Evolutionary conservation across 2,329 filamentous ascomycete species (phyloP).

Genomic region (Mariannaea elegans): DNA sequence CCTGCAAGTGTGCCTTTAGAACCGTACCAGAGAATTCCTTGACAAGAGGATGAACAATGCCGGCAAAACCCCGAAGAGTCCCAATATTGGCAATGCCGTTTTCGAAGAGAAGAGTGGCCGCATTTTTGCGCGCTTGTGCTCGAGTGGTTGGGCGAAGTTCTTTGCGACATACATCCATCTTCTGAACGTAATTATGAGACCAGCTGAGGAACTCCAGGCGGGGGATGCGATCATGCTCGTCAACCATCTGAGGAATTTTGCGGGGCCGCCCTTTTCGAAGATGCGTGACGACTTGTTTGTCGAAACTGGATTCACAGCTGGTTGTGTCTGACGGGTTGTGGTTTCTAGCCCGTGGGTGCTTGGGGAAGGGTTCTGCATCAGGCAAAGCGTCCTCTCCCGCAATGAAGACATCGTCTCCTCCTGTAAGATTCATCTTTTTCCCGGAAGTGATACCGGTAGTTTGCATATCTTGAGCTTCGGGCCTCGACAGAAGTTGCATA

Average conservation of each 20-base stretch:
- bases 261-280: constrained; percentile 37
- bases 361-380: constrained; percentile 48
- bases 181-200: constrained; percentile 56
- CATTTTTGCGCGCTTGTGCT: constrained; percentile 52
- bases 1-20: constrained; percentile 48
- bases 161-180: constrained; percentile 59
- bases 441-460: constrained; percentile 11
- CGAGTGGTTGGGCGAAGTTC: constrained; percentile 35
- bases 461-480: constrained; percentile 24
- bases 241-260: constrained; percentile 42
- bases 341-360: constrained; percentile 27
- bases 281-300: constrained; percentile 29
- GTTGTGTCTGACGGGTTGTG: constrained; percentile 24
- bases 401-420: constrained; percentile 48
- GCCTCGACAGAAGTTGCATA: constrained; percentile 51
- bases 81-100: constrained; percentile 49
- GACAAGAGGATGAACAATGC: constrained; percentile 54
- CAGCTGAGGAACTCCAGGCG: constrained; percentile 50
- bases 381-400: constrained; percentile 50
- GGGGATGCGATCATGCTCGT: constrained; percentile 47
- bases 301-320: constrained; percentile 36
- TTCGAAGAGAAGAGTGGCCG: constrained; percentile 42
- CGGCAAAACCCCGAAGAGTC: constrained; percentile 31
- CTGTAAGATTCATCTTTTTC: constrained; percentile 8
- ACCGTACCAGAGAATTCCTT: constrained; percentile 54